Evolutionary conservation across 352 stramenopile genomes (phyloP), one percentile per base, ranked within the genome.

Genomic region (Aphanomyces astaci): DNA sequence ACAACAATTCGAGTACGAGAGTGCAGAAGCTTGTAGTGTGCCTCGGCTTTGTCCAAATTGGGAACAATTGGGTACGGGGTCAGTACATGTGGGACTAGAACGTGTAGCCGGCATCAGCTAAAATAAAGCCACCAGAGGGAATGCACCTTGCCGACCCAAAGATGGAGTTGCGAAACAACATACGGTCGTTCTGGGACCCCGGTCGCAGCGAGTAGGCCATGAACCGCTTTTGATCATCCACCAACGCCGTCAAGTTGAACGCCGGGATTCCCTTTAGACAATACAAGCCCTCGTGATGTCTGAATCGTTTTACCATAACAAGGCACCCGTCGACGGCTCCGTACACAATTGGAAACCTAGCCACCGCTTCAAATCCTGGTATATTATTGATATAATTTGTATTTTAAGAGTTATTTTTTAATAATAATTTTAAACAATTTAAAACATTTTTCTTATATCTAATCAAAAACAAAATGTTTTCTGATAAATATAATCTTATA

Each of bases 211-310:
- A 64, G 25, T 64, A 49, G 15, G 25, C 15, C 39, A 64, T 53
- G 25, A 70, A 70, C 15, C 63, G 22, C 63, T 39, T 70, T 45
- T 54, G 15, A 52, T 52, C 15, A 36, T 70, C 63, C 25, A 70
- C 63, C 0, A 70, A 19, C n/a, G 39, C 63, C 39, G 45, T 64
- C 19, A 70, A 27, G 27, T 70, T 70, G 4, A 70, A 24, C 15
- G 63, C 63, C 25, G 54, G 63, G 28, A 70, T 49, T 40, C 24
- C 63, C 3, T 70, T 66, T 31, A 25, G 63, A 25, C 63, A 70
- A 28, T 70, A 70, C 63, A 46, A 70, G 13, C 63, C 63, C 25
- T 70, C 63, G 52, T 63, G 27, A 24, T 70, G 25, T 19, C 17
- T 9, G 32, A 25, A 62, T 25, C 63, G 17, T 11, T 64, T 62